phyloP scores from a whole-genome alignment of 129 eudicot species.

The Centella asiatica region DNA sequence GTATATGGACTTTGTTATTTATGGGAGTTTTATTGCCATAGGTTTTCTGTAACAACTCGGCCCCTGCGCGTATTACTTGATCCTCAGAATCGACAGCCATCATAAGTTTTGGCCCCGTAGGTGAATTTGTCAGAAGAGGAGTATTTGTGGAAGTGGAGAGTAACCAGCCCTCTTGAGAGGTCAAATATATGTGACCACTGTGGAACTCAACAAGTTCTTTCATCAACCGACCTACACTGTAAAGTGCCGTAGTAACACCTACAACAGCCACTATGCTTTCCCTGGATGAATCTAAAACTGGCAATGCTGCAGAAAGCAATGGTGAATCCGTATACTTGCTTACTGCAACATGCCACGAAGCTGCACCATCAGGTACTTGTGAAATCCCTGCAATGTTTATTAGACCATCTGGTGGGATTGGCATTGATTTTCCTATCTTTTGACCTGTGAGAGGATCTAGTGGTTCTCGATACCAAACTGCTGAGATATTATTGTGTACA shows the following conservation, averaged over 20 bases:
- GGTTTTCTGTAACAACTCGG: conserved; percentile 53
- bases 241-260: conserved; percentile 82
- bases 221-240: conserved; percentile 89
- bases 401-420: conserved; percentile 74
- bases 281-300: conserved; percentile 58
- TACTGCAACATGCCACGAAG: conserved; percentile 91
- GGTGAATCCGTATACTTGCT: conserved; percentile 78
- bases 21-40: conserved; percentile 45
- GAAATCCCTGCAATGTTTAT: conserved; percentile 91
- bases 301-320: conserved; percentile 87
- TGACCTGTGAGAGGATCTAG: conserved; percentile 65
- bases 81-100: conserved; percentile 85
- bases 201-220: conserved; percentile 78
- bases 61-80: conserved; percentile 57
- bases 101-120: conserved; percentile 58
- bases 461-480: conserved; percentile 85
- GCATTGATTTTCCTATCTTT: conserved; percentile 42
- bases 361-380: conserved; percentile 91
- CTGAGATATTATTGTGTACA: conserved; percentile 59
- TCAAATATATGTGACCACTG: conserved; percentile 79
- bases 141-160: conserved; percentile 89
- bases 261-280: conserved; percentile 87
- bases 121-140: conserved; percentile 53
- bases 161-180: conserved; percentile 89
- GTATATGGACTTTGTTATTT: conserved; percentile 56